phyloP scores from a whole-genome alignment of 1,139 yeast genomes.

The Wickerhamomyces sp. region DNA sequence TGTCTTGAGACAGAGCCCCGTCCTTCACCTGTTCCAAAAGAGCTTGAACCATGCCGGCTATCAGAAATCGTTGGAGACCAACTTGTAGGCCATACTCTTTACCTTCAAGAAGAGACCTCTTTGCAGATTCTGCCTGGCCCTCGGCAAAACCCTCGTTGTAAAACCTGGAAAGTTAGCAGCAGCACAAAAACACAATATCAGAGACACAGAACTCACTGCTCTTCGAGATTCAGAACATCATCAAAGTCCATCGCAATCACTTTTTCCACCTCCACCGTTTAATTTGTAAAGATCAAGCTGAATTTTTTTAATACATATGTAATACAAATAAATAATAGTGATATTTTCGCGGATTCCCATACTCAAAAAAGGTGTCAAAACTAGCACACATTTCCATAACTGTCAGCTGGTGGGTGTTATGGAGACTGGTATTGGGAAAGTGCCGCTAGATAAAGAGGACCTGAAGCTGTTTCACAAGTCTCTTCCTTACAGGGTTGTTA shows the following conservation, averaged over 20 bases:
- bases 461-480: background rate
- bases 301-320: too few relatives aligned
- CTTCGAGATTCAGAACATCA: slow-evolving; percentile 48
- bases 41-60: slow-evolving; percentile 63
- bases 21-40: slow-evolving; percentile 24
- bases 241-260: slow-evolving; percentile 32
- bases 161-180: slow-evolving; percentile 28
- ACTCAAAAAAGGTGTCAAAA: background rate
- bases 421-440: background rate
- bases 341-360: too few relatives aligned
- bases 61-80: slow-evolving; percentile 64
- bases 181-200: background rate
- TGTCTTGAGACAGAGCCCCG: slow-evolving; percentile 1
- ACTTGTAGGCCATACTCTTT: slow-evolving; percentile 76
- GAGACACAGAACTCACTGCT: slow-evolving; percentile 28
- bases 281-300: too few relatives aligned
- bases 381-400: background rate
- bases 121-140: slow-evolving; percentile 43
- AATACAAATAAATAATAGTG: too few relatives aligned
- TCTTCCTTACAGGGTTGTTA: slow-evolving; percentile 1
- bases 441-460: background rate
- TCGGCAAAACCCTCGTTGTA: slow-evolving; percentile 58
- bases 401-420: too few relatives aligned
- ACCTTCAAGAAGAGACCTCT: slow-evolving; percentile 65
- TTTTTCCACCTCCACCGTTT: too few relatives aligned